A percentile compares a stretch with the other conserved stretches of the same genome.
Conservation (phyloP, 805 yeast genomes). For the Tetrapisispora iriomotensis region DNA sequence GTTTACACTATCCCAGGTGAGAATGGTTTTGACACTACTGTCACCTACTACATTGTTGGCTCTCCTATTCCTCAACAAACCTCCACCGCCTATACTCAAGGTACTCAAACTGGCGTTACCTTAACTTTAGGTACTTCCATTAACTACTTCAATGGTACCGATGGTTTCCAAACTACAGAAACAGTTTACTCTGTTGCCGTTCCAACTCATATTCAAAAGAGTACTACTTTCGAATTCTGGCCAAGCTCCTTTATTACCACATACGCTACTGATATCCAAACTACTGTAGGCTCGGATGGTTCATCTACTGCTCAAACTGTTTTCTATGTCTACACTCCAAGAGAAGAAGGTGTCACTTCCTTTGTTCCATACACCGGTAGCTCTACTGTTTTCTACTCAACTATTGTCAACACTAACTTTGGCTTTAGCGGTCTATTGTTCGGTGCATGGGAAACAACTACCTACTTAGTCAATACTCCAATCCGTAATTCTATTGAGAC, state of each 20-base stretch:
- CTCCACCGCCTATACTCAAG: slow-evolving; percentile 1
- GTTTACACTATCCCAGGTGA: neutral
- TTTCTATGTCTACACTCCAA: slow-evolving; percentile 11
- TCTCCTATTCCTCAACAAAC: neutral
- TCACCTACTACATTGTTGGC: neutral
- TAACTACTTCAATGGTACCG: neutral
- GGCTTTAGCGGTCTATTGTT: neutral
- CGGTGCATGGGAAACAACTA: neutral
- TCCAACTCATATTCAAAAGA: slow-evolving; percentile 3
- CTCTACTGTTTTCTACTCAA: slow-evolving; percentile 2
- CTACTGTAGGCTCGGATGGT: slow-evolving; percentile 9
- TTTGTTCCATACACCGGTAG: slow-evolving; percentile 3
- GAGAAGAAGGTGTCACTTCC: slow-evolving; percentile 3
- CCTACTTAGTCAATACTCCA: slow-evolving; percentile 3
- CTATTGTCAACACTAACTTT: slow-evolving; percentile 1
- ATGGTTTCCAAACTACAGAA: neutral
- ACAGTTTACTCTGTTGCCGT: slow-evolving; percentile 2
- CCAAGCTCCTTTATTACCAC: slow-evolving; percentile 3
- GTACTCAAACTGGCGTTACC: slow-evolving; percentile 2
- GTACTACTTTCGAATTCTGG: slow-evolving; percentile 1
- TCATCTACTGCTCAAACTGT: slow-evolving; percentile 6
- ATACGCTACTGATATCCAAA: slow-evolving; percentile 6
- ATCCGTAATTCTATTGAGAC: slow-evolving; percentile 1
- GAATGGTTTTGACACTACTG: neutral
- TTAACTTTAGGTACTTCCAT: neutral